Evolutionary conservation across 345 rosid species (phyloP).

Genomic region (Eutrema japonicum): DNA sequence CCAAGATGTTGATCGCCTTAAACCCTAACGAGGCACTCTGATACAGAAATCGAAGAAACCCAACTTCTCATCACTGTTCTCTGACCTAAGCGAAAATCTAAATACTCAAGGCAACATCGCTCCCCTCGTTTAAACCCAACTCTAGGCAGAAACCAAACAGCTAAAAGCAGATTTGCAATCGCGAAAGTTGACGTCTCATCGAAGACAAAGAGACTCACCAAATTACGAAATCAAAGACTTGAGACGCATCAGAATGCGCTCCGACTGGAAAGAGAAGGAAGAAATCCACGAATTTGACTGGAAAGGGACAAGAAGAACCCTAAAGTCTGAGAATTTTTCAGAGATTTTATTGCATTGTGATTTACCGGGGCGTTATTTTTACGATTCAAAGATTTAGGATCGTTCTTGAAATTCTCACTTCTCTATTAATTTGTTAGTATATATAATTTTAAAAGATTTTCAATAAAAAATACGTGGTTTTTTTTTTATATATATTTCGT

Average conservation of each 20-base stretch:
- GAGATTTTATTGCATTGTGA: slow-evolving; percentile 20
- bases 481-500: too few species aligned
- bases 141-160: background rate
- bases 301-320: slow-evolving; percentile 26
- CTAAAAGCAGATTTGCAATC: background rate
- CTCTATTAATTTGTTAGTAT: too few species aligned
- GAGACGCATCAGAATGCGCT: slow-evolving; percentile 1
- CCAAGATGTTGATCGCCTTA: background rate
- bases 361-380: background rate
- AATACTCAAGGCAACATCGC: background rate
- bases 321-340: background rate
- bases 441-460: too few species aligned
- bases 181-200: background rate
- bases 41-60: slow-evolving; percentile 4
- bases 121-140: background rate
- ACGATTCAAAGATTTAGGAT: background rate
- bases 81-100: slow-evolving; percentile 7
- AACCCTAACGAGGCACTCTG: background rate
- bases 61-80: slow-evolving; percentile 1
- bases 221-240: background rate
- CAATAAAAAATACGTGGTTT: too few species aligned
- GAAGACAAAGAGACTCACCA: slow-evolving; percentile 16
- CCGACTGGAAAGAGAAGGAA: background rate
- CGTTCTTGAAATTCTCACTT: too few species aligned
- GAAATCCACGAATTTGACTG: background rate